Conservation (phyloP, 257 asterid genomes). For the Catharanthus roseus region DNA sequence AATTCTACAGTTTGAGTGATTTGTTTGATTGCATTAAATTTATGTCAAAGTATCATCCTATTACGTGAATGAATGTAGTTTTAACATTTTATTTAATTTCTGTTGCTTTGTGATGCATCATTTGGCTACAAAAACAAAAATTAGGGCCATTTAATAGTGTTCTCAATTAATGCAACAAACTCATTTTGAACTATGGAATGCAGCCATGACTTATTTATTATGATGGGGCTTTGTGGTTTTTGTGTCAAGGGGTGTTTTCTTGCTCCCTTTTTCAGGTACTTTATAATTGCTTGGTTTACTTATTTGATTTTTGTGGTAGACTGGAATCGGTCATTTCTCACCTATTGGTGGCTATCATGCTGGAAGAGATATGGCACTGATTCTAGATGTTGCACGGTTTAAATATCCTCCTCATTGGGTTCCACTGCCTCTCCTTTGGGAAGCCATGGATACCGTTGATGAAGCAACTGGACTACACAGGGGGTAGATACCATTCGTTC, state of each 20-base stretch:
- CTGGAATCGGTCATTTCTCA: conserved; percentile 98
- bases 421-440: conserved; percentile 92
- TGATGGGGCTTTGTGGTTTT: not conserved
- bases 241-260: not conserved
- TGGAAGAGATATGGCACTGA: conserved; percentile 92
- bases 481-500: conserved; percentile 46
- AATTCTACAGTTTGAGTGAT: too few relatives aligned
- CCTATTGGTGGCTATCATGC: conserved; percentile 99
- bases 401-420: conserved; percentile 99
- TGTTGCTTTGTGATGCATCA: too few relatives aligned
- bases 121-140: too few relatives aligned
- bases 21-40: too few relatives aligned
- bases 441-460: conserved; percentile 92
- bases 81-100: too few relatives aligned
- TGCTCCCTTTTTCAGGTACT: conserved; percentile 4
- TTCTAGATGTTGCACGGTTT: conserved; percentile 97
- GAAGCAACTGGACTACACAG: conserved; percentile 83
- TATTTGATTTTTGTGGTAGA: conserved; percentile 37
- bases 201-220: not conserved
- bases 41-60: too few relatives aligned
- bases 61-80: too few relatives aligned
- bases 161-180: too few relatives aligned
- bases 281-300: not conserved
- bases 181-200: not conserved
- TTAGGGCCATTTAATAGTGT: too few relatives aligned